Base-by-base conservation (phyloP, 148 eudicot species). In the Linanthus parryae region DNA sequence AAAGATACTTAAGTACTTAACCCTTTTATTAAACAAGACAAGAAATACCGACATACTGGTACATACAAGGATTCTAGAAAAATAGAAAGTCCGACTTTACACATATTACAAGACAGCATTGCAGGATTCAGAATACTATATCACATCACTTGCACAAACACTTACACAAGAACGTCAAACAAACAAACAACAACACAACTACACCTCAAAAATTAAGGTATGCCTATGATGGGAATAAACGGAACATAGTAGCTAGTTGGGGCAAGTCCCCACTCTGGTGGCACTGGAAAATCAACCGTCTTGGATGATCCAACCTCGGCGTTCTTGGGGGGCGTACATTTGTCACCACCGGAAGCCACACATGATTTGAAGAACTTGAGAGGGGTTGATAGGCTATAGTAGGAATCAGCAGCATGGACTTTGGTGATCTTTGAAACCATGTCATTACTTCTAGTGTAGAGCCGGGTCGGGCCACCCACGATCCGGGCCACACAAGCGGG, bases 181-280 rank as follows among this genome's bases (percentile, higher is more conserved):
- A n/a, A n/a, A n/a, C n/a, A n/a, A n/a, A n/a, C n/a, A n/a, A n/a
- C n/a, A n/a, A n/a, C n/a, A n/a, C n/a, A n/a, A n/a, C n/a, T n/a
- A n/a, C n/a, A n/a, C n/a, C n/a, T n/a, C 29, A 15, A 48, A 23
- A 49, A n/a, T 71, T 58, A 88, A 9, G 96, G 96, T 30, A 88
- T 81, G 8, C 96, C 96, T 3, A 84, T 84, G 47, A 88, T 88
- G 40, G 94, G 96, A 15, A 84, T 0, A 57, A 76, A 67, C 13
- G 94, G 85, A 36, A 61, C 4, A 56, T 78, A 88, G 53, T 58
- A 66, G 76, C 84, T 81, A 51, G 76, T 36, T 11, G 96, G 96
- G 22, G 96, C 81, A 0, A 88, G 38, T 21, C 96, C 96, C 72
- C 72, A 84, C 52, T 81, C 94, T 12, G 80, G 73, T 4, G 96